phyloP scores from a whole-genome alignment of 163 green algal species.

The Scenedesmus sp. region DNA sequence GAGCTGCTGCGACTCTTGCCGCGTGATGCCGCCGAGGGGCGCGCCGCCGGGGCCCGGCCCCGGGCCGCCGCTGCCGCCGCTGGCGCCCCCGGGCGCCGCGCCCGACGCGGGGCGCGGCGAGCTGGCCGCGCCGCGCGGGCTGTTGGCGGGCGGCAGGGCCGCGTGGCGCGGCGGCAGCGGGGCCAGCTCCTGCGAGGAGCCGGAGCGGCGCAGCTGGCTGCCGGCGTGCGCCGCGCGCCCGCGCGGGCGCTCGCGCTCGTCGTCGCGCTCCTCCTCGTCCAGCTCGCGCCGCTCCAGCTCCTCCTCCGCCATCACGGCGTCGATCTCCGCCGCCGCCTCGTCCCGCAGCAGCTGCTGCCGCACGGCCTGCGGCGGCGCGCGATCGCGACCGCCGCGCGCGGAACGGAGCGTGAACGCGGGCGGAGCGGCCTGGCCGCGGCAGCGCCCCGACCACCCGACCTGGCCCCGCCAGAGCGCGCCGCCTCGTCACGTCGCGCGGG shows the following conservation, averaged over 20 bases:
- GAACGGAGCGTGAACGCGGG: no score
- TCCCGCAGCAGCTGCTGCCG: conserved; percentile 11
- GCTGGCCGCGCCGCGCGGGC: neutral
- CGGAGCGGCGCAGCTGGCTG: conserved; percentile 3
- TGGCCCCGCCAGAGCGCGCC: no score
- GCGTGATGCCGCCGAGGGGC: neutral
- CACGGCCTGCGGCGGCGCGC: neutral
- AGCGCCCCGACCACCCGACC: no score
- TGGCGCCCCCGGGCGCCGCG: neutral
- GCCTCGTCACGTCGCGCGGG: no score
- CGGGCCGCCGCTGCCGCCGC: neutral
- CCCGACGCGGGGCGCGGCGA: neutral
- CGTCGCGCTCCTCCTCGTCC: no score
- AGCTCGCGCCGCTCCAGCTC: no score
- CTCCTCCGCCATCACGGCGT: no score
- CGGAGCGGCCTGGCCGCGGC: no score
- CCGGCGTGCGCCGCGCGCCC: no score
- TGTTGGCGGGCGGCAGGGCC: neutral
- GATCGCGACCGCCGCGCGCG: no score
- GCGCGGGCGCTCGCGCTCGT: no score
- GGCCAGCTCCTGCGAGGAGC: conserved; percentile 9
- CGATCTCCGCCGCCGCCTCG: no score
- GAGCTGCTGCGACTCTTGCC: conserved; percentile 9
- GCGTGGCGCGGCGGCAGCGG: neutral
- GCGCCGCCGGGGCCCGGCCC: neutral